A percentile compares a stretch with the other conserved stretches of the same genome.
Conservation (phyloP, 768 basidiomycete genomes). For the Phaffia tasmanica region DNA sequence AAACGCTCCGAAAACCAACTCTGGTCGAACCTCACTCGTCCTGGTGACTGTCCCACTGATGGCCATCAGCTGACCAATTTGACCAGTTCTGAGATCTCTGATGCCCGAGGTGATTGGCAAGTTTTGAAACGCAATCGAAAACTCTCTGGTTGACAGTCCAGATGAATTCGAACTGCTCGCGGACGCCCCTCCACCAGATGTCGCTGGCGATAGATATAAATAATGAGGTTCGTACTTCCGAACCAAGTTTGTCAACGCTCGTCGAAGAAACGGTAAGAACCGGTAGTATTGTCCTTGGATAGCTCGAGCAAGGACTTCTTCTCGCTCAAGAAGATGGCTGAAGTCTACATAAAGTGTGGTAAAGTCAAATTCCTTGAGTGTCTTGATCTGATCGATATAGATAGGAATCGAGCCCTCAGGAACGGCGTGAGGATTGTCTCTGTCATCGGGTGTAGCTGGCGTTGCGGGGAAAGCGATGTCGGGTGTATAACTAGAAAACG, state of each 20-base stretch:
- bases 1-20: conserved; percentile 85
- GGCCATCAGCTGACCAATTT: conserved; percentile 85
- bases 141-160: conserved; percentile 83
- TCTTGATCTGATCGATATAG: conserved; percentile 87
- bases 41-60: conserved; percentile 96
- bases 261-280: conserved; percentile 85
- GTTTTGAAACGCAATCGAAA: conserved; percentile 89
- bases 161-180: conserved; percentile 55
- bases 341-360: conserved; percentile 97
- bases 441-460: conserved; percentile 49
- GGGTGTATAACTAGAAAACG: conserved; percentile 59
- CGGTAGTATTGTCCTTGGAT: conserved; percentile 93
- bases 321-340: conserved; percentile 72
- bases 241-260: conserved; percentile 80
- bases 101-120: conserved; percentile 89
- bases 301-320: conserved; percentile 86
- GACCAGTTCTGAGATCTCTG: conserved; percentile 80
- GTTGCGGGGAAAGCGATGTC: conserved; percentile 67
- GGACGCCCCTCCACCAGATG: conserved; percentile 38
- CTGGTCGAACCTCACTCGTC: conserved; percentile 93
- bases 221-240: conserved; percentile 85
- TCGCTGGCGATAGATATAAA: conserved; percentile 79
- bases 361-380: conserved; percentile 86
- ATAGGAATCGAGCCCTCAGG: conserved; percentile 39
- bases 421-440: conserved; percentile 46